A percentile compares a stretch with the other conserved stretches of the same genome.
Evolutionary conservation across 495 filamentous ascomycete species (phyloP).

Genomic region (Cercophora newfieldiana): DNA sequence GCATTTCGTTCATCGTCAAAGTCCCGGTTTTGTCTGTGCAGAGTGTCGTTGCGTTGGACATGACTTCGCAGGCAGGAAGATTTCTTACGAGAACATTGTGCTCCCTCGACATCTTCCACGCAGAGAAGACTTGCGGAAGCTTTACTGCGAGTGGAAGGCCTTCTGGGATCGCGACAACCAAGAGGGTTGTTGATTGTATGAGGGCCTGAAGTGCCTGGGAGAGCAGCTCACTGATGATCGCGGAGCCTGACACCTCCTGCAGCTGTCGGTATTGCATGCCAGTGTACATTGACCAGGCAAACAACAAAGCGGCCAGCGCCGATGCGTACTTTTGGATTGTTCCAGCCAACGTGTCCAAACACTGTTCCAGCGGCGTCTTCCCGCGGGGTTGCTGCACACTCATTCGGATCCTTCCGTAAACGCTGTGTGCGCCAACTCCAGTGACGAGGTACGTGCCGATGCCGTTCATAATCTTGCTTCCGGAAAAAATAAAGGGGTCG

Average conservation of each 20-base stretch:
- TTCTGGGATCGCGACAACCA: conserved; percentile 83
- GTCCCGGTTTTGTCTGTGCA: conserved; percentile 89
- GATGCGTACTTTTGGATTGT: not conserved
- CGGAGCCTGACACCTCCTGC: too few species aligned
- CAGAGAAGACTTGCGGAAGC: conserved; percentile 77
- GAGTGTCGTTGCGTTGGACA: conserved; percentile 83
- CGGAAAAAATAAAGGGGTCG: conserved; percentile 83
- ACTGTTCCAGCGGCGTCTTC: conserved; percentile 69
- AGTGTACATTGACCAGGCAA: too few species aligned
- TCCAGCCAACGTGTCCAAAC: not conserved
- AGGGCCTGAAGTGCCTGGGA: conserved; percentile 18
- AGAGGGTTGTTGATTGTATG: conserved; percentile 69
- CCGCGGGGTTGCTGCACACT: conserved; percentile 74
- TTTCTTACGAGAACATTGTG: conserved; percentile 73
- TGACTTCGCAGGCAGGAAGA: conserved; percentile 77
- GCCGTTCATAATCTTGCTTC: conserved; percentile 76
- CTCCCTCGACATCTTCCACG: conserved; percentile 76
- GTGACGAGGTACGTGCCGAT: conserved; percentile 80
- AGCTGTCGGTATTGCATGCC: too few species aligned
- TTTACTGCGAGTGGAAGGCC: conserved; percentile 81
- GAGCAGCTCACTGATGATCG: too few species aligned
- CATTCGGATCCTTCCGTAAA: conserved; percentile 81
- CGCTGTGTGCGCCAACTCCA: conserved; percentile 68
- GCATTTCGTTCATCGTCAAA: conserved; percentile 76
- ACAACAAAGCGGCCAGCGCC: not conserved